These are phyloP conservation scores for Ajuga chamaepitys DNA, from an alignment of 257 asterid genomes.

Conservation along the genomic window DNA sequence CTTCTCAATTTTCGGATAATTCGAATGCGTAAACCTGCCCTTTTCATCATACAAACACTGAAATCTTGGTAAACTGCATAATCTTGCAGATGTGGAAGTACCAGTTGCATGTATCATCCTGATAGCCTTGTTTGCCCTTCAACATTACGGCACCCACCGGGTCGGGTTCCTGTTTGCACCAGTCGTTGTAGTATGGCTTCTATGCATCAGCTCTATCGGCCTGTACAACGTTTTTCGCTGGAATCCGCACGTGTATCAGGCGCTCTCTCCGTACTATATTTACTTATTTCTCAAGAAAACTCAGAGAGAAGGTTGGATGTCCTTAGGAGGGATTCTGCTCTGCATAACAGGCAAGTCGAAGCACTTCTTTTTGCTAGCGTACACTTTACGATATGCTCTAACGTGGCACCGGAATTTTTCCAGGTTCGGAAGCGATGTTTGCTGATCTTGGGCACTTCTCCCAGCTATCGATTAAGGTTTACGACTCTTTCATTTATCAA, in stretches of 20 bases:
- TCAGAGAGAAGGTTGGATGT: slow-evolving; percentile 69
- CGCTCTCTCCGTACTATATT: slow-evolving; percentile 76
- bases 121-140: slow-evolving; percentile 82
- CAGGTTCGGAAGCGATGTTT: slow-evolving; percentile 99
- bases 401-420: not conserved
- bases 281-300: slow-evolving; percentile 71
- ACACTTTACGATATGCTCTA: not conserved
- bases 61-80: slow-evolving; percentile 13
- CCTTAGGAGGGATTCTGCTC: slow-evolving; percentile 74
- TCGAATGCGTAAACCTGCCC: too few species aligned
- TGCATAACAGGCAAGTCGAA: slow-evolving; percentile 74
- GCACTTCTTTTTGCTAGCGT: not conserved
- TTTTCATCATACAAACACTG: too few species aligned
- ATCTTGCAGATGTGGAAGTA: slow-evolving; percentile 76
- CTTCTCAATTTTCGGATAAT: too few species aligned
- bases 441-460: slow-evolving; percentile 95
- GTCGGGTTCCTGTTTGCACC: slow-evolving; percentile 93
- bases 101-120: slow-evolving; percentile 71
- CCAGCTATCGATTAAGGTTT: slow-evolving; percentile 80
- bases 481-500: not conserved
- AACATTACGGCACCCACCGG: slow-evolving; percentile 93
- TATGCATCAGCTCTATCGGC: slow-evolving; percentile 76
- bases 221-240: slow-evolving; percentile 62
- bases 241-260: slow-evolving; percentile 74
- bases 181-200: slow-evolving; percentile 72